These are phyloP conservation scores for Antitrichia curtipendula DNA, from an alignment of 225 moss, liverwort and hornwort species.

Conservation along the genomic window DNA sequence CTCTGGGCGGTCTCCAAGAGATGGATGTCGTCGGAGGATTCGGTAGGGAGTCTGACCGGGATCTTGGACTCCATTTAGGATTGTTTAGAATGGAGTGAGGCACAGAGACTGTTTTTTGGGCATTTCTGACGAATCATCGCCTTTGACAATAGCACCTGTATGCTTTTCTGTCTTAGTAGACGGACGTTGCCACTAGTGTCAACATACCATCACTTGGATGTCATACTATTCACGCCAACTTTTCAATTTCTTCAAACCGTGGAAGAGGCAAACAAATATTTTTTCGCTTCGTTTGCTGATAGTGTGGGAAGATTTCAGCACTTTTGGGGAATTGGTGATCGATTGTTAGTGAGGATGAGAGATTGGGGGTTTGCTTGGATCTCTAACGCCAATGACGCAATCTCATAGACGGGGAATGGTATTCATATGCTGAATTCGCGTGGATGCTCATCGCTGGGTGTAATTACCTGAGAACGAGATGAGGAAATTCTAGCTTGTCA, in stretches of 20 bases:
- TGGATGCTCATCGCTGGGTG: not conserved
- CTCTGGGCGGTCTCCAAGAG: constrained; percentile 14
- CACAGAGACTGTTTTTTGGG: not conserved
- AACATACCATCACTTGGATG: not conserved
- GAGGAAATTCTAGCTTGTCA: not conserved
- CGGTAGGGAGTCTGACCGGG: constrained; percentile 8
- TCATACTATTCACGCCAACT: too few species aligned
- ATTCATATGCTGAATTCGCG: not conserved
- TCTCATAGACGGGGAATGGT: not conserved
- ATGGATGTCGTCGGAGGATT: constrained; percentile 28
- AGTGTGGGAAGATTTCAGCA: not conserved
- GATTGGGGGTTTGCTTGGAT: not conserved
- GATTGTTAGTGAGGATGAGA: not conserved
- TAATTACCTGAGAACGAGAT: not conserved
- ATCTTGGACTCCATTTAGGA: not conserved
- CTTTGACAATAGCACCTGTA: not conserved
- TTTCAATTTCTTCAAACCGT: not conserved
- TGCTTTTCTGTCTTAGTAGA: not conserved
- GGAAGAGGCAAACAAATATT: not conserved
- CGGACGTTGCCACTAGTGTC: not conserved
- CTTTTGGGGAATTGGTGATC: not conserved
- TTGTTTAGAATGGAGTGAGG: not conserved
- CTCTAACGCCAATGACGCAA: not conserved
- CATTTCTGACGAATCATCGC: not conserved
- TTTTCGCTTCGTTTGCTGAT: not conserved